Evolutionary conservation across 495 filamentous ascomycete species (phyloP), one percentile per base, ranked within the genome.

Genomic region (Tuber aestivum): DNA sequence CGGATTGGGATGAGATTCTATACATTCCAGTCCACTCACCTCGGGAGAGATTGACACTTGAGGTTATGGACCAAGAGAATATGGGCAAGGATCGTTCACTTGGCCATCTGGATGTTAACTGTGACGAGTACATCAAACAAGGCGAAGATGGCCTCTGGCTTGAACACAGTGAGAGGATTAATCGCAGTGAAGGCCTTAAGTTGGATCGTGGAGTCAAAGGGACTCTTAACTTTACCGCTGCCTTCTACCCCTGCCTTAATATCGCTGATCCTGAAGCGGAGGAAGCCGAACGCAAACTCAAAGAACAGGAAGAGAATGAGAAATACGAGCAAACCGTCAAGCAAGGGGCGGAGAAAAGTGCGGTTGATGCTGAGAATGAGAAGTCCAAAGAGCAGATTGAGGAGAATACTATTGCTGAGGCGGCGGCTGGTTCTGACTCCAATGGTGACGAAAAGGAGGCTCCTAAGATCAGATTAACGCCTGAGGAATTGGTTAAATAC

Each of bases 51-150:
- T 83, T 99, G 32, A 89, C 89, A 0, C 84, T 99, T 21, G 95
- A 99, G 84, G 93, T 97, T 76, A 98, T 99, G 95, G 95, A 99
- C 79, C 89, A 94, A 72, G 95, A 99, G 85, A 93, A 89, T 71
- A 86, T 97, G 75, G 91, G 92, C 75, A 93, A 92, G 80, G 95
- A 99, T 82, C 90, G 96, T 45, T 90, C 91, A 35, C 88, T 99
- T 41, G 95, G 95, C 42, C 86, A 89, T 44, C 85, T 92, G 23
- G 93, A 97, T 75, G 83, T 98, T 68, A 86, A 88, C 44, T 89
- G 90, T 14, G 87, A 91, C 7, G 93, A 97, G 74, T 98, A 93
- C 81, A 89, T 97, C 77, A 84, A 85, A 5, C 89, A 95, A 80
- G 91, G 88, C 61, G 93, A 94, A 38, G 88, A 88, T 79, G 95